Conservation (phyloP, 1,139 yeast genomes). For the Yamadazyma blattariae region DNA sequence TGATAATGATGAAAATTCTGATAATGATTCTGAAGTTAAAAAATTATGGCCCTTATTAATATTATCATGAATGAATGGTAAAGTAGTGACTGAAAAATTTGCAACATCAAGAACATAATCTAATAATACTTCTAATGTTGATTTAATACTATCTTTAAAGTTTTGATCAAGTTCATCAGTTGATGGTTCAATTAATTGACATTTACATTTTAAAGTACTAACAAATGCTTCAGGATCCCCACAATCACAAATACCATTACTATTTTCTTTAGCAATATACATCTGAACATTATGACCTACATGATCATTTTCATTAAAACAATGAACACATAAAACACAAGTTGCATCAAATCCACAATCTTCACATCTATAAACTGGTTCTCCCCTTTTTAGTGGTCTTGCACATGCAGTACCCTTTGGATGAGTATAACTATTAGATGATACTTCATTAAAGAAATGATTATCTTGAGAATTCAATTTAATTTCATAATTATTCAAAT, state of each 20-base stretch:
- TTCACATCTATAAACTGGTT: slow-evolving; percentile 63
- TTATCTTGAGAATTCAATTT: slow-evolving; percentile 6
- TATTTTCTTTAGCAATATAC: slow-evolving; percentile 44
- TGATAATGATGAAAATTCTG: slow-evolving; percentile 30
- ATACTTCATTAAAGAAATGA: slow-evolving; percentile 5
- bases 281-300: slow-evolving; percentile 58
- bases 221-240: slow-evolving; percentile 88
- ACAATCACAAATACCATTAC: slow-evolving; percentile 82
- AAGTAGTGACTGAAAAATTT: slow-evolving; percentile 30
- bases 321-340: slow-evolving; percentile 68
- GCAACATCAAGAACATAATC: slow-evolving; percentile 51
- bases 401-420: slow-evolving; percentile 55
- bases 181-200: slow-evolving; percentile 17
- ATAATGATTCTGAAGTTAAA: slow-evolving; percentile 23
- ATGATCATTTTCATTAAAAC: slow-evolving; percentile 70
- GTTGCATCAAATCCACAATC: slow-evolving; percentile 72
- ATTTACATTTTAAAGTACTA: slow-evolving; percentile 49
- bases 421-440: slow-evolving; percentile 18
- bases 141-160: slow-evolving; percentile 19
- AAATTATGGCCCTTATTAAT: slow-evolving; percentile 18
- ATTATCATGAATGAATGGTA: slow-evolving; percentile 34
- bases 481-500: slow-evolving; percentile 14
- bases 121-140: slow-evolving; percentile 35
- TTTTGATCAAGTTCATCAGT: slow-evolving; percentile 9
- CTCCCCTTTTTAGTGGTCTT: slow-evolving; percentile 53